Conservation (phyloP, 805 yeast species). For the Candida railenensis region DNA sequence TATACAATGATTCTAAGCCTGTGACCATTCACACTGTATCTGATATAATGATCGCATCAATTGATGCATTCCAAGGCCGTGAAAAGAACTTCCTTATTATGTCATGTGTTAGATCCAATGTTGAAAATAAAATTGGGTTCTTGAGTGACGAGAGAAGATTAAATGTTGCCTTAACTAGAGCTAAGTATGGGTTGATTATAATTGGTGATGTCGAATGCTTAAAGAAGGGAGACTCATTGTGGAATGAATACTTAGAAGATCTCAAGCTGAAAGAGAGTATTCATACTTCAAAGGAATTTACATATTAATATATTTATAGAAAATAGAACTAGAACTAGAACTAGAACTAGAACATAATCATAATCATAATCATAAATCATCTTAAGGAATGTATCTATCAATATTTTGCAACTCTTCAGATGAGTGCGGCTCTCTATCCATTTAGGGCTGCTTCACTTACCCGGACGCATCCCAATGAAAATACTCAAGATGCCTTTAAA, state of each 20-base stretch:
- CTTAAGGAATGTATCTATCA: too few relatives aligned
- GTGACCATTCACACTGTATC: constrained; percentile 50
- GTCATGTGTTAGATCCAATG: constrained; percentile 66
- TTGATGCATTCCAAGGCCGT: constrained; percentile 62
- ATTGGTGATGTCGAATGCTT: constrained; percentile 39
- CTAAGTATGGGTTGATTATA: constrained; percentile 70
- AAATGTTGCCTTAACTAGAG: constrained; percentile 88
- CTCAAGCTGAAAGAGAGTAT: constrained; percentile 33
- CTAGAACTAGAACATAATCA: too few relatives aligned
- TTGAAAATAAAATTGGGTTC: constrained; percentile 73
- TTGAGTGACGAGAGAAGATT: constrained; percentile 81
- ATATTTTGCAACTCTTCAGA: not conserved
- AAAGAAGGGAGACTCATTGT: constrained; percentile 47
- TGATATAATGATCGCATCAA: constrained; percentile 53
- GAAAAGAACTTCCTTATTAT: constrained; percentile 52
- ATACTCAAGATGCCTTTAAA: not conserved
- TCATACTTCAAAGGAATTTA: constrained; percentile 14
- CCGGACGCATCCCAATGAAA: not conserved
- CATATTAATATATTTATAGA: constrained; percentile 5
- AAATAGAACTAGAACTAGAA: not conserved
- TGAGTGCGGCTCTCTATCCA: not conserved
- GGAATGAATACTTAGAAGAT: constrained; percentile 50
- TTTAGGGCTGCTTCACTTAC: not conserved
- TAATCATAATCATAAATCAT: too few relatives aligned
- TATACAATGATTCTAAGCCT: constrained; percentile 43